Evolutionary conservation across 495 filamentous ascomycete genomes (phyloP).

Genomic region (Neurospora sp.): DNA sequence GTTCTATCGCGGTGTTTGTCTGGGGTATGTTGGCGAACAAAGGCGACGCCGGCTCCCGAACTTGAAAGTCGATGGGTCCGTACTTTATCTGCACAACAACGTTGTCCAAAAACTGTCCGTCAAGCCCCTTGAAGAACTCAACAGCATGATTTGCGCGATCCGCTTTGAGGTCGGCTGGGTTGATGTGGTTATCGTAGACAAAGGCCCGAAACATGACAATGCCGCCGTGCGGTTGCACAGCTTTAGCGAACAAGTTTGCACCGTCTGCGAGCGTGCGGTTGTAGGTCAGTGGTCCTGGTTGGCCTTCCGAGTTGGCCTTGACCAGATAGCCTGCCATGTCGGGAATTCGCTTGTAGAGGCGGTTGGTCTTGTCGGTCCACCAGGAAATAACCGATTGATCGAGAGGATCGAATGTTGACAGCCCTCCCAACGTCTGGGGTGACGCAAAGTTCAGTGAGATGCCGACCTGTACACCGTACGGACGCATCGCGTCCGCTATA

Average conservation of each 20-base stretch:
- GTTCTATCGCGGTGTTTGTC: conserved; percentile 52
- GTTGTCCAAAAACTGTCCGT: conserved; percentile 58
- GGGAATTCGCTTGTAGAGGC: conserved; percentile 49
- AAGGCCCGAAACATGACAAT: conserved; percentile 66
- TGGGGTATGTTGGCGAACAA: conserved; percentile 53
- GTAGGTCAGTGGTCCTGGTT: conserved; percentile 59
- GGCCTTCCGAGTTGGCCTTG: conserved; percentile 66
- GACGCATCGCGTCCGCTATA: conserved; percentile 54
- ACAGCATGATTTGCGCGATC: conserved; percentile 63
- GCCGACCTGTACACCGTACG: conserved; percentile 56
- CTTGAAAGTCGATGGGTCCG: conserved; percentile 68
- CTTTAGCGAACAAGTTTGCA: conserved; percentile 58
- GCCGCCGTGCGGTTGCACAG: conserved; percentile 51
- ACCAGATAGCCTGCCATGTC: conserved; percentile 61
- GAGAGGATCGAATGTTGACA: conserved; percentile 55
- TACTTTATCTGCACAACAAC: conserved; percentile 66
- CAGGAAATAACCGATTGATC: conserved; percentile 47
- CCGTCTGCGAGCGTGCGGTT: conserved; percentile 59
- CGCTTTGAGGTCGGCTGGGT: conserved; percentile 45
- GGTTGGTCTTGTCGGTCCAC: conserved; percentile 50
- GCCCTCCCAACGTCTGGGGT: conserved; percentile 44
- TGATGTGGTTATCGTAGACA: conserved; percentile 52
- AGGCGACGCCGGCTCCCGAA: conserved; percentile 59
- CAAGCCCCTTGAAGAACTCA: conserved; percentile 54
- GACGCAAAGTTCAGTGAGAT: conserved; percentile 60